phyloP scores from a whole-genome alignment of 306 rosid genomes.

The Abrus precatorius region DNA sequence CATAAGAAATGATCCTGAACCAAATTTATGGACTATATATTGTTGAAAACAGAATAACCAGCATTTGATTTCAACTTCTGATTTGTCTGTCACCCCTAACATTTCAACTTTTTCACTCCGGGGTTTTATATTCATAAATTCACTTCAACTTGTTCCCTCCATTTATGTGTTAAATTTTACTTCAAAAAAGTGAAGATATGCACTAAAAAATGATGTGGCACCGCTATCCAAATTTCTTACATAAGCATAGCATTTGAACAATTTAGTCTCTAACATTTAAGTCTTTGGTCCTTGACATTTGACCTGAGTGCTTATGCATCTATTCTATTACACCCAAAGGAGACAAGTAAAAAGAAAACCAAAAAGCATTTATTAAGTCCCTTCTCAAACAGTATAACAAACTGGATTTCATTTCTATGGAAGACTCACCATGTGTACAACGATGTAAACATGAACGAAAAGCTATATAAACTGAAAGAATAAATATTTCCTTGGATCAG shows the following conservation, averaged over 20 bases:
- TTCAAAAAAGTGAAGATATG: neutral
- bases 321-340: neutral
- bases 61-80: neutral
- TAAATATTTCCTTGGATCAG: neutral
- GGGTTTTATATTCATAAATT: neutral
- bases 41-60: conserved; percentile 8
- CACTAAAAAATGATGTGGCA: neutral
- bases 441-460: neutral
- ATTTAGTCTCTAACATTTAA: neutral
- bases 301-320: neutral
- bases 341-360: neutral
- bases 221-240: neutral
- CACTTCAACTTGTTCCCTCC: neutral
- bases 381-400: neutral
- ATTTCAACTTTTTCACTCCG: neutral
- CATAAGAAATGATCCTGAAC: conserved; percentile 4
- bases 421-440: neutral
- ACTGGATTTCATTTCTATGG: neutral
- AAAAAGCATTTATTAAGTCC: neutral
- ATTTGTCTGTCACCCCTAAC: neutral
- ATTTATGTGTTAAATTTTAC: neutral
- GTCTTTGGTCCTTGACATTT: neutral
- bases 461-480: neutral
- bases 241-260: neutral
- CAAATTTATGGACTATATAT: neutral